These are phyloP conservation scores for Cladosporium oxysporum DNA, from an alignment of 2,329 filamentous ascomycete genomes.

Conservation along the genomic window DNA sequence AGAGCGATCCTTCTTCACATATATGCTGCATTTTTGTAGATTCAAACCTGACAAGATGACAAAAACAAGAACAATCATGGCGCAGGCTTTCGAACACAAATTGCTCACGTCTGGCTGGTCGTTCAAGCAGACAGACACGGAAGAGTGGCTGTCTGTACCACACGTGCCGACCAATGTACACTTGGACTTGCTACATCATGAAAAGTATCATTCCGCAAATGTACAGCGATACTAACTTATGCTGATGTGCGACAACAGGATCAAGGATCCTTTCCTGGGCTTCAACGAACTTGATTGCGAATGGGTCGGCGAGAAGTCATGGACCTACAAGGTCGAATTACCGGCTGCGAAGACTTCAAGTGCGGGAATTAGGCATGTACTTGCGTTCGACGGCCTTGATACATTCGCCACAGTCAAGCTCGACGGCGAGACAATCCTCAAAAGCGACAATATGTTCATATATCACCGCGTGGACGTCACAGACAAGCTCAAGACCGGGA, in stretches of 20 bases:
- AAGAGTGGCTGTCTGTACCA: slow-evolving; percentile 48
- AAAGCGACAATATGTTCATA: slow-evolving; percentile 66
- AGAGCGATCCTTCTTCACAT: background rate
- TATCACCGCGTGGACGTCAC: slow-evolving; percentile 58
- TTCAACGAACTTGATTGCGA: slow-evolving; percentile 53
- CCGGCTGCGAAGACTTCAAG: slow-evolving; percentile 35
- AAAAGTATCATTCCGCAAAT: slow-evolving; percentile 37
- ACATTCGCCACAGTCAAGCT: slow-evolving; percentile 62
- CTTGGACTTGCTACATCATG: slow-evolving; percentile 49
- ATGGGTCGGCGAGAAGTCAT: slow-evolving; percentile 52
- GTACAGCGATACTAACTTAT: slow-evolving; percentile 14
- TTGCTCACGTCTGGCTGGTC: slow-evolving; percentile 45
- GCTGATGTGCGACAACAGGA: slow-evolving; percentile 37
- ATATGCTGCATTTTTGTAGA: background rate
- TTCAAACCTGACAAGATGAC: slow-evolving; percentile 1
- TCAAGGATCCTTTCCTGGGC: slow-evolving; percentile 52
- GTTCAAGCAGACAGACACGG: slow-evolving; percentile 47
- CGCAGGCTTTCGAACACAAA: slow-evolving; percentile 26
- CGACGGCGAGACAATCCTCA: slow-evolving; percentile 56
- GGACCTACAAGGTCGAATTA: slow-evolving; percentile 49
- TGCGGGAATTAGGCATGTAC: slow-evolving; percentile 42
- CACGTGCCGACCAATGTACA: slow-evolving; percentile 52
- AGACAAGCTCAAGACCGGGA: slow-evolving; percentile 39
- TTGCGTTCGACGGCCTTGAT: slow-evolving; percentile 66
- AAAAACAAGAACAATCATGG: slow-evolving; percentile 20